Conservation (phyloP, 768 basidiomycete genomes). For the Chalciporus chontae region DNA sequence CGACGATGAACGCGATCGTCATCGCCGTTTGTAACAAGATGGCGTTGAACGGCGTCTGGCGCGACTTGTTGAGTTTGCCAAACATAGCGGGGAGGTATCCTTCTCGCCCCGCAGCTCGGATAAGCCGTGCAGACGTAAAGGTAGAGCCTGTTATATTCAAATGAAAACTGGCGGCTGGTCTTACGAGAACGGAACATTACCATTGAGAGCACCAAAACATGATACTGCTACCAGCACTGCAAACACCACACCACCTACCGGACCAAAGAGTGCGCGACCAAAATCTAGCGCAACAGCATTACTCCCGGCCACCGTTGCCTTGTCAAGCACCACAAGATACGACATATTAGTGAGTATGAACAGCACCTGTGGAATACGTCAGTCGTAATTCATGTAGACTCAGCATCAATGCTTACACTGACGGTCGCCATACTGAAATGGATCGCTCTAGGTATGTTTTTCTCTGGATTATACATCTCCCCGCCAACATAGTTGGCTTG, state of each 20-base stretch:
- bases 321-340: constrained; percentile 92
- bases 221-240: constrained; percentile 91
- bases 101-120: constrained; percentile 87
- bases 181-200: constrained; percentile 34
- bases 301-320: constrained; percentile 67
- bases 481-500: constrained; percentile 89
- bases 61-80: constrained; percentile 65
- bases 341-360: constrained; percentile 83
- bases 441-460: constrained; percentile 84
- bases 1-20: constrained; percentile 72
- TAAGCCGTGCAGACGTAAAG: constrained; percentile 77
- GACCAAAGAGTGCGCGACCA: constrained; percentile 81
- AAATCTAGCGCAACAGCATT: constrained; percentile 93
- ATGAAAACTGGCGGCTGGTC: background rate
- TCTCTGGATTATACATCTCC: constrained; percentile 77
- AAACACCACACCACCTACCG: constrained; percentile 82
- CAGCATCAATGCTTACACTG: constrained; percentile 43
- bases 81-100: constrained; percentile 84
- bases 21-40: constrained; percentile 73
- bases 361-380: constrained; percentile 44
- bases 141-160: constrained; percentile 48
- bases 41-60: constrained; percentile 87
- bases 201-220: constrained; percentile 93
- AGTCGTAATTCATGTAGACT: background rate
- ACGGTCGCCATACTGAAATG: constrained; percentile 89